Evolutionary conservation across 768 basidiomycete genomes (phyloP).

Genomic region (Leccinum ochraceum): DNA sequence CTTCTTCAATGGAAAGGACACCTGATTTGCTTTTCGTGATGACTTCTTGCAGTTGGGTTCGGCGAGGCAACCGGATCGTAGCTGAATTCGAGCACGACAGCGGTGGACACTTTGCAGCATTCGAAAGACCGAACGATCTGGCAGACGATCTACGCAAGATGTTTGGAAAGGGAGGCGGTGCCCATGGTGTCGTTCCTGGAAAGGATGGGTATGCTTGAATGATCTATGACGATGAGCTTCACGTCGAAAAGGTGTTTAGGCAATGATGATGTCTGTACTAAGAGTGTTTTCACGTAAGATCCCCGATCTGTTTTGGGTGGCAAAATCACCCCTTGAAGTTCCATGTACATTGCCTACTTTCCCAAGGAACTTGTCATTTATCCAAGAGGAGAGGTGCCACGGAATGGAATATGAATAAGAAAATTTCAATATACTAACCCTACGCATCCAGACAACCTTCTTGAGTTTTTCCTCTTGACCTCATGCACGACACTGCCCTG

Average conservation of each 20-base stretch:
- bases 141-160: conserved; percentile 54
- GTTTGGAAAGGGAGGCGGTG: conserved; percentile 54
- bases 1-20: background rate
- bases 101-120: conserved; percentile 62
- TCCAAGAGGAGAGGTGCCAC: no score
- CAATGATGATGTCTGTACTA: no score
- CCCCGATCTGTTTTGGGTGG: no score
- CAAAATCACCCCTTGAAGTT: no score
- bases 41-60: conserved; percentile 42
- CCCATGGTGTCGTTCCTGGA: conserved; percentile 47
- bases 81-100: conserved; percentile 48
- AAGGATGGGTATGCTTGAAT: conserved; percentile 41
- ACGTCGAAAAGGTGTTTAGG: no score
- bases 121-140: conserved; percentile 49
- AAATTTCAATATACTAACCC: background rate
- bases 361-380: background rate
- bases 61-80: conserved; percentile 40
- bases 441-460: background rate
- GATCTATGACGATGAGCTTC: no score
- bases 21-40: background rate
- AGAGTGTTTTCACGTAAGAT: no score
- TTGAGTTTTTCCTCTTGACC: background rate
- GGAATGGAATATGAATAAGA: no score
- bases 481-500: background rate
- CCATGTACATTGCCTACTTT: no score